Base-by-base conservation (phyloP, 108 stramenopile species). In the Cylindrotheca fusiformis region DNA sequence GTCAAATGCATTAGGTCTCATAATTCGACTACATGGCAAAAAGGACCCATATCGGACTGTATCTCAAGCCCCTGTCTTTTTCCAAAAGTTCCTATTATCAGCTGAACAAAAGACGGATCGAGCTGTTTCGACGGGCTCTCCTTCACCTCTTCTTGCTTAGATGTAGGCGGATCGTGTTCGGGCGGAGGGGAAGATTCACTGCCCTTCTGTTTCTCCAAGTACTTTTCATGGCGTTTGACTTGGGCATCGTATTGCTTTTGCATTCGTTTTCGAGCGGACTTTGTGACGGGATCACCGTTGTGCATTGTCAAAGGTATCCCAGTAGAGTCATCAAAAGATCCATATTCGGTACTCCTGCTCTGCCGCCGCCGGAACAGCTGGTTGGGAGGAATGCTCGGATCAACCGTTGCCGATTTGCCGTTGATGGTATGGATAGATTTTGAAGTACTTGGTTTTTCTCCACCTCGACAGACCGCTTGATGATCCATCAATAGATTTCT, bases 21-120 rank as follows among this genome's bases (percentile, higher is more conserved):
- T 45, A 71, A 21, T 48, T 72, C 71, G 6, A 86, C 68, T 1
- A 82, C 74, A 52, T 82, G 84, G 52, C 81, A 79, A 65, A 86
- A 86, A 2, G 84, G 84, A 18, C 84, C 84, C 79, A 83, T 83
- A 48, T 83, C 79, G n/a, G 79, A 81, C 12, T 48, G 22, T 24
- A 84, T 54, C 52, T 78, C 74, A 28, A 87, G 55, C 27, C 81
- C 83, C 48, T 87, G 86, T 48, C 81, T 71, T 32, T 74, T 79
- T 19, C 86, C 86, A 71, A 87, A 87, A 33, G 63, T 80, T 25
- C 82, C 86, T 8, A 58, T 65, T 10, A 87, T 72, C 20, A 84
- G 53, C 23, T 74, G 59, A 25, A 80, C 68, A 57, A 86, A 76
- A 10, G 57, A 23, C 30, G 58, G 52, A 74, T 84, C 79, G 33